Base-by-base conservation (phyloP, 2,329 filamentous ascomycete species). In the Phaeosphaeriaceae sp. region DNA sequence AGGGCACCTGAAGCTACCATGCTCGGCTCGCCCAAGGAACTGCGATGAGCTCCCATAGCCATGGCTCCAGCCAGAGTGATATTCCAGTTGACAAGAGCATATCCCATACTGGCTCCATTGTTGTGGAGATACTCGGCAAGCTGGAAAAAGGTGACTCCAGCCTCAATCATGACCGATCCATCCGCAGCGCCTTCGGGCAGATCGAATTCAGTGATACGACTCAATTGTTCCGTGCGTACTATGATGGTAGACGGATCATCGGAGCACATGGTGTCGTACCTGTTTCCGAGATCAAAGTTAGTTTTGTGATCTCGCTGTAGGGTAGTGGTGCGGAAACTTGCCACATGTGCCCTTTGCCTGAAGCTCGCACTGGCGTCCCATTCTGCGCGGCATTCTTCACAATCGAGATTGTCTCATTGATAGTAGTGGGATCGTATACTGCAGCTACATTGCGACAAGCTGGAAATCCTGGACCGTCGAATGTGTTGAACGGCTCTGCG, bases 201-300 rank as follows among this genome's bases (percentile, higher is more conserved):
- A 17, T 76, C 72, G 48, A 85, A 77, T 58, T 83, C 79, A 42
- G 70, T 79, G 65, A 85, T 84, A 22, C 59, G 59, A 61, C 80
- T 82, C 55, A 83, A 77, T 49, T 75, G 64, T 60, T 82, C 81
- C 21, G 80, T 82, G 63, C 80, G 80, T 43, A 85, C 66, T 49
- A 85, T 81, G 64, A 84, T 71, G 1, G 83, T 85, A 47, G 71
- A 66, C 24, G 77, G 71, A 58, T 82, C 75, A 68, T 84, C 82
- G 46, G 80, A 80, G 72, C 83, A 85, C 78, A 84, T 83, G 30
- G 83, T 85, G 64, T 85, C 82, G 66, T 84, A 85, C 82, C n/a
- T n/a, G n/a, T n/a, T n/a, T n/a, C n/a, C n/a, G n/a, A n/a, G n/a
- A n/a, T n/a, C n/a, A n/a, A n/a, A n/a, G n/a, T n/a, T n/a, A n/a